Evolutionary conservation across 1,284 basidiomycete genomes (phyloP).

Genomic region (Leccinum solheimii): DNA sequence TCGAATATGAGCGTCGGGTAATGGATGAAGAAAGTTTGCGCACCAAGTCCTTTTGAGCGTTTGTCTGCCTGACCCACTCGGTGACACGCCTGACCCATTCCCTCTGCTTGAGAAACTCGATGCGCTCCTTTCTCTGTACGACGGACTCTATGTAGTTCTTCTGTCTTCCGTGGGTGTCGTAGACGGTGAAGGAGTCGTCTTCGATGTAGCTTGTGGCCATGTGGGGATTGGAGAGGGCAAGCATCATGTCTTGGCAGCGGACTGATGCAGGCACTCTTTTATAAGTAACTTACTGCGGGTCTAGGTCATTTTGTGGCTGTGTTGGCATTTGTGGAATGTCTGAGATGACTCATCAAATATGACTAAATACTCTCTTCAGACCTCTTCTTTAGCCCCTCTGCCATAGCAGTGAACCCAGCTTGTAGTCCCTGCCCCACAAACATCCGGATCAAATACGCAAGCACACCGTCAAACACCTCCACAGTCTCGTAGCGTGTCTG

Average conservation of each 20-base stretch:
- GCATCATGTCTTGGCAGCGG: constrained; percentile 16
- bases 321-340: constrained; percentile 25
- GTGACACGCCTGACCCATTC: constrained; percentile 38
- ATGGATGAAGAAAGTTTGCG: background rate
- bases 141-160: constrained; percentile 27
- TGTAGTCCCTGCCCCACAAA: constrained; percentile 46
- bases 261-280: constrained; percentile 9
- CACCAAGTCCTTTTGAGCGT: constrained; percentile 29
- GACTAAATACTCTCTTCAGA: constrained; percentile 40
- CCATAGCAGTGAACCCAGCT: constrained; percentile 54
- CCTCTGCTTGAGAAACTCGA: constrained; percentile 36
- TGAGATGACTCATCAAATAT: constrained; percentile 21
- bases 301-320: constrained; percentile 33
- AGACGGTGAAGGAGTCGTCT: constrained; percentile 4
- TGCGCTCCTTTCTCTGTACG: constrained; percentile 33
- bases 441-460: constrained; percentile 56
- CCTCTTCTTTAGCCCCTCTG: constrained; percentile 54
- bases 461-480: constrained; percentile 59
- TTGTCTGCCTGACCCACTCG: constrained; percentile 38
- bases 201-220: constrained; percentile 4
- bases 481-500: constrained; percentile 64
- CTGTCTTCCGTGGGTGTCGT: constrained; percentile 33
- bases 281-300: constrained; percentile 9
- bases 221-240: constrained; percentile 15
- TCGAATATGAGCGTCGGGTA: background rate